Conservation (phyloP, 2,329 filamentous ascomycete genomes). For the Orbilia brochopaga region DNA sequence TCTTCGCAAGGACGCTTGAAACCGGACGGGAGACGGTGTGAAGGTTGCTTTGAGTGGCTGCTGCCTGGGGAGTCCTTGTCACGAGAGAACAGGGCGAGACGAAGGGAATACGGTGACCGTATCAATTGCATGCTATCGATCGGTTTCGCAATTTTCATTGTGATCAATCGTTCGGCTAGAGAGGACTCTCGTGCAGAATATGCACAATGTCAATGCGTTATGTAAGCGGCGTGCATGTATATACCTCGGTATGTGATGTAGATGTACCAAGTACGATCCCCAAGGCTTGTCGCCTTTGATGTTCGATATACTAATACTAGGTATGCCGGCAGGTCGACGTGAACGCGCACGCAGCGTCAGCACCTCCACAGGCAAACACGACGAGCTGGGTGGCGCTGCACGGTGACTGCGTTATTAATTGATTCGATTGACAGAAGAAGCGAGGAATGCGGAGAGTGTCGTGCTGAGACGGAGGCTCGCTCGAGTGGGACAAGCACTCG, state of each 20-base stretch:
- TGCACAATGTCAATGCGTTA: neutral
- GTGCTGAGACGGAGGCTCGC: neutral
- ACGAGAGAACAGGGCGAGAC: neutral
- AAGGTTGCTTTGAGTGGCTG: neutral
- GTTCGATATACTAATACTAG: no score
- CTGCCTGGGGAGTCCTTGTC: neutral
- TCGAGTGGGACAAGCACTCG: neutral
- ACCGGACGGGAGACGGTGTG: neutral
- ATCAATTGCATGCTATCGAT: neutral
- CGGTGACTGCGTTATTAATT: no score
- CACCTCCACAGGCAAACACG: no score
- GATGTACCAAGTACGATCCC: no score
- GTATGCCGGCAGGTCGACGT: no score
- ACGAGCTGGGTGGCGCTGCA: no score
- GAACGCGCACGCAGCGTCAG: no score
- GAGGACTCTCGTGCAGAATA: neutral
- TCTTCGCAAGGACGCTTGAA: no score
- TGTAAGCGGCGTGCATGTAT: no score
- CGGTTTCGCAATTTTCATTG: neutral
- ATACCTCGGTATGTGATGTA: no score
- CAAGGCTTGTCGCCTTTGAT: no score
- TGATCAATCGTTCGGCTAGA: neutral
- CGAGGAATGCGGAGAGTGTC: neutral
- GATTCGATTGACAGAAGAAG: no score
- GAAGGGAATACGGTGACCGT: neutral